A percentile compares a stretch with the other conserved stretches of the same genome.
These are phyloP conservation scores for Laetiporus sulphureus DNA, from an alignment of 1,284 basidiomycete species.

Conservation along the genomic window DNA sequence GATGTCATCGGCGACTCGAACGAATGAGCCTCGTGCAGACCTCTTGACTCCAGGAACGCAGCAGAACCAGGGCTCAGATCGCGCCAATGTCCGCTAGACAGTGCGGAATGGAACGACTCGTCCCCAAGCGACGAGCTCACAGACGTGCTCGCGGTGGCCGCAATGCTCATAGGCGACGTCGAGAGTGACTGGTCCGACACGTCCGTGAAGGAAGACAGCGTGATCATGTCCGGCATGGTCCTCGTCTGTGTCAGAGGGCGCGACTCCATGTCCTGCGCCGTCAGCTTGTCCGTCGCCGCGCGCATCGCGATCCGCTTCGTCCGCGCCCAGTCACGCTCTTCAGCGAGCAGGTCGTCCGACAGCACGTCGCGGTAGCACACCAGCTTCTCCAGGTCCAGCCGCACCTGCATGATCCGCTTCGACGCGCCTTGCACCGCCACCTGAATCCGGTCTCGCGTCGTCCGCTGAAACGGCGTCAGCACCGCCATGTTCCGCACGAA, in stretches of 20 bases:
- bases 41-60: conserved; percentile 23
- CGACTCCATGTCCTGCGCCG: conserved; percentile 34
- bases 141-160: conserved; percentile 12
- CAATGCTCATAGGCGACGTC: conserved; percentile 15
- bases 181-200: conserved; percentile 15
- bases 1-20: conserved; percentile 32
- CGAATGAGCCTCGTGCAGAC: conserved; percentile 20
- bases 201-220: conserved; percentile 35
- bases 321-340: conserved; percentile 61
- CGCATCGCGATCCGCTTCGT: conserved; percentile 68
- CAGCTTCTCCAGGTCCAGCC: conserved; percentile 71
- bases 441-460: conserved; percentile 74
- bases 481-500: conserved; percentile 79
- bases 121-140: conserved; percentile 32
- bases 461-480: conserved; percentile 80
- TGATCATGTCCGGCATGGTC: conserved; percentile 35
- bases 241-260: conserved; percentile 4
- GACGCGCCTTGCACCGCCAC: conserved; percentile 58
- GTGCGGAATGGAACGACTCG: conserved; percentile 61
- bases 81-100: conserved; percentile 27
- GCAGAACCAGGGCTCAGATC: conserved; percentile 19
- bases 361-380: conserved; percentile 74
- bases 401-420: conserved; percentile 57
- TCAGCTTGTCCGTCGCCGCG: conserved; percentile 63
- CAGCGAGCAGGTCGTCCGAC: conserved; percentile 64